These are phyloP conservation scores for Neurospora sp. DNA, from an alignment of 2,329 filamentous ascomycete genomes.

Conservation along the genomic window DNA sequence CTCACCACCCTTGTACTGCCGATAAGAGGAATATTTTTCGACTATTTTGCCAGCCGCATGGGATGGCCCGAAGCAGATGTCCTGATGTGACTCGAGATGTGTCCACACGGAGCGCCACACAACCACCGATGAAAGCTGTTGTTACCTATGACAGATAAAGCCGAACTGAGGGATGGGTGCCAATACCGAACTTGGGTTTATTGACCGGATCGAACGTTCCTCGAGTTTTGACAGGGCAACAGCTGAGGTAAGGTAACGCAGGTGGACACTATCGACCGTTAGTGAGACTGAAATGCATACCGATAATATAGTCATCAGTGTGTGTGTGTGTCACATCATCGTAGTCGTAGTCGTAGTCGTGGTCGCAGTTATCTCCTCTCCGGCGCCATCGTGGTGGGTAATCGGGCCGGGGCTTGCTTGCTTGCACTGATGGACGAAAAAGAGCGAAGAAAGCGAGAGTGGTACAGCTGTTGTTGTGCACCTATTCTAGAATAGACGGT, in stretches of 20 bases:
- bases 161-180: neutral
- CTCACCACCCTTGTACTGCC: neutral
- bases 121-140: neutral
- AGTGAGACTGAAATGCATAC: neutral
- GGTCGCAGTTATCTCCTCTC: neutral
- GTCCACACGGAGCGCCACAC: neutral
- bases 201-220: neutral
- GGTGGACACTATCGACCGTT: neutral
- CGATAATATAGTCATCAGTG: neutral
- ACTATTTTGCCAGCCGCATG: neutral
- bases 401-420: neutral
- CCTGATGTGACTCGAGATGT: neutral
- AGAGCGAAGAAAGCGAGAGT: neutral
- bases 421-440: neutral
- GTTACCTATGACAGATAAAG: neutral
- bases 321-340: neutral
- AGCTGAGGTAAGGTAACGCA: neutral
- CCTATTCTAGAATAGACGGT: neutral
- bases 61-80: neutral
- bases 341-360: no score
- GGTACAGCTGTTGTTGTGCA: neutral
- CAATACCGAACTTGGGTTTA: neutral
- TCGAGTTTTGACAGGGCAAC: neutral
- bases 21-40: neutral
- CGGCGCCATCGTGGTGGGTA: neutral